These are phyloP conservation scores for Pseudopithomyces chartarum DNA, from an alignment of 2,329 filamentous ascomycete genomes.

Conservation along the genomic window DNA sequence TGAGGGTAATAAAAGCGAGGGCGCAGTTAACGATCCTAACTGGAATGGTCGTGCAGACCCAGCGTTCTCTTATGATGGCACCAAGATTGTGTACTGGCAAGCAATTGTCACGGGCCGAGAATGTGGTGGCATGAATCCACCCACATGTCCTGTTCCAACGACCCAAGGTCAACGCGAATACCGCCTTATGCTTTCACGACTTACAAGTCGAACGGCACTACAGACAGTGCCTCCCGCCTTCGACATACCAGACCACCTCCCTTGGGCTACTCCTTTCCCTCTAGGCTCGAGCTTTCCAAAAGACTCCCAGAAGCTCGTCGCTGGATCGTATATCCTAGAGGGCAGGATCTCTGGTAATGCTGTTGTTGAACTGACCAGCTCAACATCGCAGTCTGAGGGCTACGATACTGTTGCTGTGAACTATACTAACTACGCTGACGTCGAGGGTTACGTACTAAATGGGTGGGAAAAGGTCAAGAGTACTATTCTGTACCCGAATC, in stretches of 20 bases:
- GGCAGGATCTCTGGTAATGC: slow-evolving; percentile 18
- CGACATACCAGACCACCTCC: slow-evolving; percentile 34
- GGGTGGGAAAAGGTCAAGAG: slow-evolving; percentile 45
- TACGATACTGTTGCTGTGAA: slow-evolving; percentile 35
- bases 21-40: slow-evolving; percentile 49
- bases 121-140: slow-evolving; percentile 52
- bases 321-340: slow-evolving; percentile 18
- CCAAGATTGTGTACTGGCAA: slow-evolving; percentile 52
- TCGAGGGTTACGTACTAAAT: slow-evolving; percentile 37
- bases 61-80: slow-evolving; percentile 49
- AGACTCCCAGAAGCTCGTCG: background rate
- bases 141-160: slow-evolving; percentile 49
- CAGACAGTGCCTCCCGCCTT: slow-evolving; percentile 21
- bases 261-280: slow-evolving; percentile 43
- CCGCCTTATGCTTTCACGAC: slow-evolving; percentile 51
- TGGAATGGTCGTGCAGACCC: slow-evolving; percentile 58
- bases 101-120: slow-evolving; percentile 44
- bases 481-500: slow-evolving; percentile 6
- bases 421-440: slow-evolving; percentile 48
- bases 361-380: slow-evolving; percentile 18
- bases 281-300: slow-evolving; percentile 15
- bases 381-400: background rate
- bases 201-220: slow-evolving; percentile 39
- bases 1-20: slow-evolving; percentile 21
- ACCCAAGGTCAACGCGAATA: slow-evolving; percentile 45